These are phyloP conservation scores for Galerina marginata DNA, from an alignment of 768 basidiomycete genomes.

Conservation along the genomic window DNA sequence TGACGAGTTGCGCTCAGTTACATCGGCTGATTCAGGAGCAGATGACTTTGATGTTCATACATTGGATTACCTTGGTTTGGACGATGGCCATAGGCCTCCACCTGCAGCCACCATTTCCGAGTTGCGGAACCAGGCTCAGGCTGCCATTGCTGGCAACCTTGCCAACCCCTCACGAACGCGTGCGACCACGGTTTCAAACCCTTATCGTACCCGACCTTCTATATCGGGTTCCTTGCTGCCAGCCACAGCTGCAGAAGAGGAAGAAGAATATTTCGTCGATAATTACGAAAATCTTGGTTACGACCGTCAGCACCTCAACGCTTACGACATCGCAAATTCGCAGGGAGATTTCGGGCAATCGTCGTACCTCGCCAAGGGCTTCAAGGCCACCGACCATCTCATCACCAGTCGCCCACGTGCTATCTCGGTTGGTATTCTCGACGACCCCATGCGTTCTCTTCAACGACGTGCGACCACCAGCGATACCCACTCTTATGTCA, in stretches of 20 bases:
- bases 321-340: conserved; percentile 61
- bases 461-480: conserved; percentile 63
- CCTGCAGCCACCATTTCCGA: conserved; percentile 89
- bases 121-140: conserved; percentile 87
- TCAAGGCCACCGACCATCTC: conserved; percentile 77
- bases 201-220: conserved; percentile 76
- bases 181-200: conserved; percentile 92
- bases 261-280: conserved; percentile 71
- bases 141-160: conserved; percentile 85
- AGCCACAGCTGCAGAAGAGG: conserved; percentile 74
- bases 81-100: conserved; percentile 69
- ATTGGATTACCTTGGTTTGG: conserved; percentile 94
- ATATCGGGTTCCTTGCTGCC: conserved; percentile 64
- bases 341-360: conserved; percentile 59
- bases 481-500: conserved; percentile 65
- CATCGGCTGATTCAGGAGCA: conserved; percentile 76
- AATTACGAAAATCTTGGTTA: conserved; percentile 57
- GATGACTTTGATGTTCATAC: conserved; percentile 95
- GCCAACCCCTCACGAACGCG: conserved; percentile 81
- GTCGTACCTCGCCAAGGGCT: conserved; percentile 72
- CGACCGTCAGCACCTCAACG: conserved; percentile 62
- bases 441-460: conserved; percentile 74
- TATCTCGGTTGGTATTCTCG: conserved; percentile 87
- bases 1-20: conserved; percentile 83
- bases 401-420: conserved; percentile 71